Percentiles rank a stretch among this genome's conserved stretches.
Conservation (phyloP, 2,329 filamentous ascomycete genomes). For the Monilinia polystroma region DNA sequence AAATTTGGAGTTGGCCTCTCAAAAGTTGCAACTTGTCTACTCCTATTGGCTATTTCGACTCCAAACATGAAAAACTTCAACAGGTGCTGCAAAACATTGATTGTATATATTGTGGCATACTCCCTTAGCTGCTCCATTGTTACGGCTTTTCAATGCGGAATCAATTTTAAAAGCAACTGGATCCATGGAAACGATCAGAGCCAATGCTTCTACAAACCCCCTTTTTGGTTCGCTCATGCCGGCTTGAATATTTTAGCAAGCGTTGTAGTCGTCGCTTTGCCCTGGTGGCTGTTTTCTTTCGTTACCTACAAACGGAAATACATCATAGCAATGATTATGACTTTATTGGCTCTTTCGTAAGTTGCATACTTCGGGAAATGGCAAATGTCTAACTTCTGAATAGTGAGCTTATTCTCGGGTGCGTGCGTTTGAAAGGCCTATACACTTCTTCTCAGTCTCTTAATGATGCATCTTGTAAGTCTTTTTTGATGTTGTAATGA, state of each 20-base stretch:
- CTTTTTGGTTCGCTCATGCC: slow-evolving; percentile 28
- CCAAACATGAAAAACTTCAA: slow-evolving; percentile 26
- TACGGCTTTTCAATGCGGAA: slow-evolving; percentile 27
- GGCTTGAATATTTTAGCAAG: slow-evolving; percentile 26
- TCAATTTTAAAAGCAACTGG: slow-evolving; percentile 25
- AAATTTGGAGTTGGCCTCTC: slow-evolving; percentile 26
- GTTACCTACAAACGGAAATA: slow-evolving; percentile 26
- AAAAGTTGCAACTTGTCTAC: slow-evolving; percentile 26
- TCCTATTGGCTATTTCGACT: slow-evolving; percentile 27
- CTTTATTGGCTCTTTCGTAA: slow-evolving; percentile 21
- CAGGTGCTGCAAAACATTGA: slow-evolving; percentile 22
- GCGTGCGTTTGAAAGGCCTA: slow-evolving; percentile 8
- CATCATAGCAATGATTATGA: slow-evolving; percentile 24
- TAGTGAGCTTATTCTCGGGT: slow-evolving; percentile 14
- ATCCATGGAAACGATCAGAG: slow-evolving; percentile 18
- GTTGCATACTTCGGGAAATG: neutral
- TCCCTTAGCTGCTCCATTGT: slow-evolving; percentile 23
- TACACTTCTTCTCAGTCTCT: slow-evolving; percentile 4
- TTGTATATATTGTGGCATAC: slow-evolving; percentile 24
- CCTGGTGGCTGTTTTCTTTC: slow-evolving; percentile 24
- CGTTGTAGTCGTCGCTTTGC: slow-evolving; percentile 19
- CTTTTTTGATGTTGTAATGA: neutral
- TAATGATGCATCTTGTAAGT: slow-evolving; percentile 10
- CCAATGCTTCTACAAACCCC: slow-evolving; percentile 27
- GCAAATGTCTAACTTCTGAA: neutral